These are phyloP conservation scores for Inga leiocalycina DNA, from an alignment of 306 rosid species.

Conservation along the genomic window DNA sequence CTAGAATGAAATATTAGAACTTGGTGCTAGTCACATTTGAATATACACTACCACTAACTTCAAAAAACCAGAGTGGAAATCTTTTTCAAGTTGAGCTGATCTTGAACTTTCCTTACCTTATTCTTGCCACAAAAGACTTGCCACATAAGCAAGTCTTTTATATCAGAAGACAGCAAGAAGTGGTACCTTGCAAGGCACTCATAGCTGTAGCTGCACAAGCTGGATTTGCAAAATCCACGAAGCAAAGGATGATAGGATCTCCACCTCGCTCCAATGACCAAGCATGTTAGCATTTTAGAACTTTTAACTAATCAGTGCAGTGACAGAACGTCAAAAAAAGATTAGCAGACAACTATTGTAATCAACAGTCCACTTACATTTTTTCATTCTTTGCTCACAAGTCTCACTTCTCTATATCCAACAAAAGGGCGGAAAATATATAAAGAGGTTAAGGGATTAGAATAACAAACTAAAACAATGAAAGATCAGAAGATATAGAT, in stretches of 20 bases:
- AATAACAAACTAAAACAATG: slow-evolving; percentile 17
- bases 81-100: too few relatives aligned
- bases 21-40: too few relatives aligned
- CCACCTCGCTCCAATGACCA: too few relatives aligned
- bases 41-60: too few relatives aligned
- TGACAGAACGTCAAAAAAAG: too few relatives aligned
- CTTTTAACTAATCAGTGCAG: too few relatives aligned
- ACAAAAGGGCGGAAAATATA: slow-evolving; percentile 94
- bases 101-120: too few relatives aligned
- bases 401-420: slow-evolving; percentile 91
- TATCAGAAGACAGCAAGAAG: slow-evolving; percentile 29
- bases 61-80: too few relatives aligned
- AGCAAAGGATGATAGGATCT: slow-evolving; percentile 64
- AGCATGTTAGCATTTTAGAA: too few relatives aligned
- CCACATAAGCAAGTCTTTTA: background rate
- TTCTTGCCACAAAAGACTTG: too few relatives aligned
- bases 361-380: slow-evolving; percentile 54
- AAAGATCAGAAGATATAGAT: slow-evolving; percentile 22
- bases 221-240: slow-evolving; percentile 82
- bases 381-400: slow-evolving; percentile 82
- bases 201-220: slow-evolving; percentile 89
- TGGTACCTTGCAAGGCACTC: slow-evolving; percentile 88
- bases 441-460: slow-evolving; percentile 42
- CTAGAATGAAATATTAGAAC: too few relatives aligned
- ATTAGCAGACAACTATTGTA: too few relatives aligned